Base-by-base conservation (phyloP, 2,329 filamentous ascomycete genomes). In the Meredithiella fracta region DNA sequence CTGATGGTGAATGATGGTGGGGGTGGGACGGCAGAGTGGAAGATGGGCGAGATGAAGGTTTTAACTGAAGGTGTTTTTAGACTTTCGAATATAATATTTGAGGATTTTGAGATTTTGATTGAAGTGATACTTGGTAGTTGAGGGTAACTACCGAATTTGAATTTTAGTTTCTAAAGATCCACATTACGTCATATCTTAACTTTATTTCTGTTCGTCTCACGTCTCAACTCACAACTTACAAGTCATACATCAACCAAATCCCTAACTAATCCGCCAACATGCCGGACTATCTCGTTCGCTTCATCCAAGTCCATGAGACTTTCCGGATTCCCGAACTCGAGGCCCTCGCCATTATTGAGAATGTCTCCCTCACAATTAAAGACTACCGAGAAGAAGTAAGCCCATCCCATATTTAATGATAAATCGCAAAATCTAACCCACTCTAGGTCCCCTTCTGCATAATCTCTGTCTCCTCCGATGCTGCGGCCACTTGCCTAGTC, bases 231-330 rank as follows among this genome's bases (percentile, higher is more conserved):
- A n/a, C n/a, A n/a, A n/a, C n/a, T n/a, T n/a, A n/a, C n/a, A 26
- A 29, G 9, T 14, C 22, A 25, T 25, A 2, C 8, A 49, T 25
- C 23, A n/a, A 14, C 20, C 20, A n/a, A 2, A 2, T 20, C 44
- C 22, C 22, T 4, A 8, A 14, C 7, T 20, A 5, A 14, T 25
- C 15, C n/a, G 49, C 20, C 14, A 26, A 15, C 34, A 81, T 82
- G 80, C 50, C 50, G 11, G 80, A 94, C 60, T 97, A 86, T 65
- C 76, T 98, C 59, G 82, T 98, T 61, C 86, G 91, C 63, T 89
- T 97, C 66, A 85, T 83, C 47, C 92, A 97, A 68, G 75, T 78
- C 58, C 90, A 97, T 67, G 88, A 96, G 71, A 84, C 80, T n/a
- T 98, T 98, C 66, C 84, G 91, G 40, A 74, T 81, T 56, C 80